Evolutionary conservation across 148 eudicot genomes (phyloP).

Genomic region (Dianthus caryophyllus): DNA sequence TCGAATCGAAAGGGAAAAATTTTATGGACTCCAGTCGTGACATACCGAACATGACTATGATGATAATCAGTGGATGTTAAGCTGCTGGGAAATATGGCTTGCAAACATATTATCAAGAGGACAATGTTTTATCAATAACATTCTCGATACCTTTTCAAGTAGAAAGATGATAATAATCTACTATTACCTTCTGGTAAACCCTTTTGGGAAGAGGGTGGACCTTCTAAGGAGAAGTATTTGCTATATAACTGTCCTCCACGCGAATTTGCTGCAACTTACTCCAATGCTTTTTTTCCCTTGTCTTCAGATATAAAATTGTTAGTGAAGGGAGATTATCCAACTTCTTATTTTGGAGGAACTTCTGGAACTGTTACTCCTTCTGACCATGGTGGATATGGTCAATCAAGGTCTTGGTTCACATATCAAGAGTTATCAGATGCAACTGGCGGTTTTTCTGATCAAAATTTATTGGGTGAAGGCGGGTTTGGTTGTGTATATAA

Average conservation of each 20-base stretch:
- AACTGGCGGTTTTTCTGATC: slow-evolving; percentile 49
- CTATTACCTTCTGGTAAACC: not conserved
- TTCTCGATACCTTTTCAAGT: not conserved
- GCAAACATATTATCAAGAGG: not conserved
- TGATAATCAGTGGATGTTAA: too few relatives aligned
- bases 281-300: slow-evolving; percentile 1
- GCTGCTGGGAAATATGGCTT: not conserved
- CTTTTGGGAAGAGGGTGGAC: too few relatives aligned
- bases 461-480: slow-evolving; percentile 67
- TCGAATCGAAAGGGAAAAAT: not conserved
- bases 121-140: not conserved
- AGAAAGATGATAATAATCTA: not conserved
- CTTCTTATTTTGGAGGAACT: slow-evolving; percentile 31
- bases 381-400: slow-evolving; percentile 42
- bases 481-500: slow-evolving; percentile 72
- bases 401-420: slow-evolving; percentile 56
- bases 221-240: not conserved
- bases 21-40: not conserved
- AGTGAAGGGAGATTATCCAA: slow-evolving; percentile 34
- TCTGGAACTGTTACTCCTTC: slow-evolving; percentile 34
- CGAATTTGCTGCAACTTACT: not conserved
- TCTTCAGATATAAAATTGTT: slow-evolving; percentile 37
- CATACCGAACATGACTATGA: not conserved
- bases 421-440: slow-evolving; percentile 53
- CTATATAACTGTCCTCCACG: not conserved